Conservation (phyloP, 192 early-diverging fungal species). For the Phycomyces nitens region DNA sequence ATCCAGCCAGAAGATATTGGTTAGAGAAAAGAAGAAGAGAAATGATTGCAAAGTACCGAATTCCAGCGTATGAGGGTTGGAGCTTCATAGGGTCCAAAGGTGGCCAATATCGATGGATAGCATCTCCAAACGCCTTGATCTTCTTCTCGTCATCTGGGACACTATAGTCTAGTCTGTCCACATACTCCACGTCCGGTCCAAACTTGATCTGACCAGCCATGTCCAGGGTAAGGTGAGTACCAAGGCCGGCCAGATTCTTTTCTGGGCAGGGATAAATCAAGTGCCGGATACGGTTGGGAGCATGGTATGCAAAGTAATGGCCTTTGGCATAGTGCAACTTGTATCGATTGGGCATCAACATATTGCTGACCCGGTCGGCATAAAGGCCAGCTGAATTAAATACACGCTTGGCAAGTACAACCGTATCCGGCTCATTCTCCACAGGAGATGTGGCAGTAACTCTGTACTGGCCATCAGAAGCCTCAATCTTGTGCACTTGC, state of each 20-base stretch:
- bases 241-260: conserved; percentile 63
- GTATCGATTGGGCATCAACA: conserved; percentile 40
- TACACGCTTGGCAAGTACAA: conserved; percentile 53
- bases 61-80: conserved; percentile 70
- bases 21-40: not conserved
- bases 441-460: conserved; percentile 47
- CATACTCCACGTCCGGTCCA: conserved; percentile 73
- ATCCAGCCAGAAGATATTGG: not conserved
- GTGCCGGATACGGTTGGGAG: conserved; percentile 41
- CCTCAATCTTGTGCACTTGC: conserved; percentile 43
- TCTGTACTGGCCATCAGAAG: conserved; percentile 36
- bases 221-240: conserved; percentile 80
- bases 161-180: conserved; percentile 57
- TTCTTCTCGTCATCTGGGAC: conserved; percentile 39
- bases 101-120: conserved; percentile 64
- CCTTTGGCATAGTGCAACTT: conserved; percentile 75
- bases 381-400: conserved; percentile 80
- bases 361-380: conserved; percentile 58
- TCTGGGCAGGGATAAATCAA: conserved; percentile 84
- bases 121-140: conserved; percentile 42
- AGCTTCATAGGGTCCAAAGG: conserved; percentile 53
- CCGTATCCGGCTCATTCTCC: conserved; percentile 40
- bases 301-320: conserved; percentile 66
- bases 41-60: conserved; percentile 48
- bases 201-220: conserved; percentile 72